Evolutionary conservation across 306 rosid species (phyloP), one percentile per base, ranked within the genome.

Genomic region (Bauhinia variegata): DNA sequence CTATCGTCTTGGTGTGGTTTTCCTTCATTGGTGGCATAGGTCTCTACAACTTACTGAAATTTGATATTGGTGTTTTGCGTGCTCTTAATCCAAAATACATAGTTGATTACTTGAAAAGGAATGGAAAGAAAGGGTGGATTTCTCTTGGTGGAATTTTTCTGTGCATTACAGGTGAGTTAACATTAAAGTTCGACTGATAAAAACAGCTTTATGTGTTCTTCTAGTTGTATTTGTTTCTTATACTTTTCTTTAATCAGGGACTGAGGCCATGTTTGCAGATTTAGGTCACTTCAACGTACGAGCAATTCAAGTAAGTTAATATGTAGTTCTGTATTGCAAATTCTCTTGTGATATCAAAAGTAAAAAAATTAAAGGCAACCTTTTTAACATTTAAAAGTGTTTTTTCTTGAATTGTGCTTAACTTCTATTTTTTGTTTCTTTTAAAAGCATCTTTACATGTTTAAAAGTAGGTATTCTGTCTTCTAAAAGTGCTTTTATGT

Each of bases 211-310:
- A 42, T 19, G 10, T 46, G 41, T 5, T 46, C 8, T 63, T 39
- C 43, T 48, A 42, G 30, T 19, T 46, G 12, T 33, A 4, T 5
- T 52, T 15, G n/a, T 7, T n/a, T 17, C 17, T n/a, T 13, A 4
- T 15, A 19, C 15, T 15, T 1, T 18, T 47, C 9, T 10, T 13
- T 4, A 52, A 48, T 23, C 62, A 76, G 85, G 91, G 4, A 49
- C 92, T 5, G 88, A 86, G 59, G 92, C 92, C 73, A 78, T 86
- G 91, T 86, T 83, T 67, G 91, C 91, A 14, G 91, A 86, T 71
- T 67, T 86, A 30, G 88, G 91, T 17, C 88, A 86, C 68, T 86
- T 86, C 65, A 83, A 18, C 36, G 80, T 83, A 56, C 56, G 63
- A 28, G 80, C 92, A 14, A 39, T 86, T 42, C 88, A 86, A 65